Percentiles rank a stretch among this genome's conserved stretches.
Evolutionary conservation across 2,329 filamentous ascomycete genomes (phyloP).

Genomic region (Trichoderma koningii): DNA sequence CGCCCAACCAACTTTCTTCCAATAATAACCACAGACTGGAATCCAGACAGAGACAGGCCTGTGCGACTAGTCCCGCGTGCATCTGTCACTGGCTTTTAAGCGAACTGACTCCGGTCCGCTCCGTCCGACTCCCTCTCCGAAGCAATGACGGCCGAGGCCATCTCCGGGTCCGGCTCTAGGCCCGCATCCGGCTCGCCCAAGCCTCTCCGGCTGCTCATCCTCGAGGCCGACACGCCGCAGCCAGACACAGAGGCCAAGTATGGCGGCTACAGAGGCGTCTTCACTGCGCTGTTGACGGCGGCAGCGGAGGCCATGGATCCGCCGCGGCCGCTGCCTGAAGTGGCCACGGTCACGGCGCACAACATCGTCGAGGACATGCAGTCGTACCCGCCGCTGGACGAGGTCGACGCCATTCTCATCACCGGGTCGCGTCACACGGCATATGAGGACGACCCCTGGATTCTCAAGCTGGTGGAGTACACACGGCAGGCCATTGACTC

Average conservation of each 20-base stretch:
- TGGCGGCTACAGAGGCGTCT: slow-evolving; percentile 72
- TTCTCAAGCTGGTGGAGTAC: slow-evolving; percentile 46
- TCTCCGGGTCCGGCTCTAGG: slow-evolving; percentile 23
- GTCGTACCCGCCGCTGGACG: slow-evolving; percentile 70
- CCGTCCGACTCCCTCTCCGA: neutral
- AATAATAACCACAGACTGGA: slow-evolving; percentile 1
- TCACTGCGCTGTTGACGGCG: slow-evolving; percentile 59
- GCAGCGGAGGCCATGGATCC: slow-evolving; percentile 52
- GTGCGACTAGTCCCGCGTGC: neutral
- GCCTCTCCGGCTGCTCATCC: slow-evolving; percentile 76
- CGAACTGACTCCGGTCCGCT: slow-evolving; percentile 5
- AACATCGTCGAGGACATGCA: slow-evolving; percentile 68
- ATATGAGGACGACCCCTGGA: slow-evolving; percentile 49
- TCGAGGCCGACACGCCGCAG: slow-evolving; percentile 83
- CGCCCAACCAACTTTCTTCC: slow-evolving; percentile 1
- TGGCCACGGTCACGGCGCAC: slow-evolving; percentile 64
- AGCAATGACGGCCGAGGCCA: slow-evolving; percentile 23
- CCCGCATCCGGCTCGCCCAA: slow-evolving; percentile 33
- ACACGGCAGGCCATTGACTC: slow-evolving; percentile 38
- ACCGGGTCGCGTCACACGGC: slow-evolving; percentile 67
- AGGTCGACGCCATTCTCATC: slow-evolving; percentile 80
- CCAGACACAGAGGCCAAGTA: slow-evolving; percentile 65
- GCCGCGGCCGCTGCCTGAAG: slow-evolving; percentile 45
- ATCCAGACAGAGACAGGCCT: neutral
- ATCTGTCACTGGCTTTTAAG: neutral